phyloP scores from a whole-genome alignment of 2,329 filamentous ascomycete species.

The Scedosporium aurantiacum region DNA sequence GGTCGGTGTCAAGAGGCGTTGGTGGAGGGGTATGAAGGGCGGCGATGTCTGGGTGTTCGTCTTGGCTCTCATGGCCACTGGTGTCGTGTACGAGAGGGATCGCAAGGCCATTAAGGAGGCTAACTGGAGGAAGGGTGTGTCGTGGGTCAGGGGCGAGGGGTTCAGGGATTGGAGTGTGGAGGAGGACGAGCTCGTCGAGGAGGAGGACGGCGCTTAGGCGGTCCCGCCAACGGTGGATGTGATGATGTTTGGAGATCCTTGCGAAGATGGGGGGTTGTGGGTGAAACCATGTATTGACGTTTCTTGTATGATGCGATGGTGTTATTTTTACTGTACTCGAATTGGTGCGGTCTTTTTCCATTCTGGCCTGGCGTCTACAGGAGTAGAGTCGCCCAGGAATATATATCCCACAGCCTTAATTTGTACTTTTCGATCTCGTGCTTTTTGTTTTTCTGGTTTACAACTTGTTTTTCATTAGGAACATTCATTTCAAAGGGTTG shows the following conservation, averaged over 20 bases:
- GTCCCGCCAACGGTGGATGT: background rate
- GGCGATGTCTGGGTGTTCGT: slow-evolving; percentile 83
- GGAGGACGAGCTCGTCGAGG: slow-evolving; percentile 35
- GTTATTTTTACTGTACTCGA: too few species aligned
- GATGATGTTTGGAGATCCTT: background rate
- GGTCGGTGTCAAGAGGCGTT: slow-evolving; percentile 79
- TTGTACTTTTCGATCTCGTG: too few species aligned
- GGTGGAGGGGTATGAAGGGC: slow-evolving; percentile 73
- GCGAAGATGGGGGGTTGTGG: background rate
- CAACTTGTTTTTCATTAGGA: too few species aligned
- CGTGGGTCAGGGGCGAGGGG: slow-evolving; percentile 64
- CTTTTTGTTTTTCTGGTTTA: too few species aligned
- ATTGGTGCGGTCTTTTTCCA: too few species aligned
- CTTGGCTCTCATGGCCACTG: slow-evolving; percentile 64
- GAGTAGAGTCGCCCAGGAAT: too few species aligned
- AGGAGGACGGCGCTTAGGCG: slow-evolving; percentile 10
- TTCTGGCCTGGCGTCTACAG: too few species aligned
- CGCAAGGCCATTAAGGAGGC: slow-evolving; percentile 56
- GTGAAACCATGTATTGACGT: too few species aligned
- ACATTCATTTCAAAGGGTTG: too few species aligned
- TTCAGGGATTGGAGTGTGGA: slow-evolving; percentile 56
- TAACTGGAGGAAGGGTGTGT: slow-evolving; percentile 59
- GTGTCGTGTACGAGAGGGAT: slow-evolving; percentile 64
- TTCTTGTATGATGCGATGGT: too few species aligned
- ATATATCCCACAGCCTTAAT: too few species aligned